Conservation (phyloP, 352 stramenopile genomes). For the Phytopythium boreale region DNA sequence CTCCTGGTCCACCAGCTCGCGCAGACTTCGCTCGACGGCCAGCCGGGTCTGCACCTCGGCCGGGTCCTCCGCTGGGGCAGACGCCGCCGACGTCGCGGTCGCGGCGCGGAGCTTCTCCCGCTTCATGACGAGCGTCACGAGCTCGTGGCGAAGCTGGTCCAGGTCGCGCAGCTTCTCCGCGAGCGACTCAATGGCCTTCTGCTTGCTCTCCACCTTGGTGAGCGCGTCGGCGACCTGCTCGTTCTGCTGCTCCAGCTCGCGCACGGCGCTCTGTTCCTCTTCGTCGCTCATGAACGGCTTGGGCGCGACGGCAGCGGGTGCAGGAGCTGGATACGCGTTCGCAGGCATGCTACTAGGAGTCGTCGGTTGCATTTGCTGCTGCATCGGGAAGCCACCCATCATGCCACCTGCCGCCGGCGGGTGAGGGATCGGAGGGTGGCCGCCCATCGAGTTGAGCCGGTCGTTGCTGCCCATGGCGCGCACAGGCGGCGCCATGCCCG, state of each 20-base stretch:
- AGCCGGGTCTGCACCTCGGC: constrained; percentile 33
- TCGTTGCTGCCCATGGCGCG: constrained; percentile 24
- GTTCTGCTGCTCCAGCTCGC: constrained; percentile 59
- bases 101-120: constrained; percentile 46
- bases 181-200: constrained; percentile 56
- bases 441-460: constrained; percentile 11
- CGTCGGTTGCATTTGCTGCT: constrained; percentile 1
- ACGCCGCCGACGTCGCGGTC: constrained; percentile 9
- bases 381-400: constrained; percentile 10
- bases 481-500: constrained; percentile 17
- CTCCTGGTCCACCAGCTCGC: constrained; percentile 51
- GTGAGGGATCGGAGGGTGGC: constrained; percentile 3
- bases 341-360: not conserved
- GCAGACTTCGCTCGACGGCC: constrained; percentile 47
- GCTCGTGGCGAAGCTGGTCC: constrained; percentile 68
- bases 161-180: constrained; percentile 64
- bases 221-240: constrained; percentile 38
- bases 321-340: constrained; percentile 4
- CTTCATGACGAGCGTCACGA: constrained; percentile 67
- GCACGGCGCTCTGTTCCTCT: constrained; percentile 44
- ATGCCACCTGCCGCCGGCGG: constrained; percentile 13
- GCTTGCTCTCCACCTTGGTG: constrained; percentile 53
- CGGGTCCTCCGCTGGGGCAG: constrained; percentile 10
- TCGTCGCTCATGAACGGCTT: constrained; percentile 64
- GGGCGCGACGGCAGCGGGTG: not conserved